phyloP scores from a whole-genome alignment of 2,329 filamentous ascomycete species.

The Leptoxyphium fumago region DNA sequence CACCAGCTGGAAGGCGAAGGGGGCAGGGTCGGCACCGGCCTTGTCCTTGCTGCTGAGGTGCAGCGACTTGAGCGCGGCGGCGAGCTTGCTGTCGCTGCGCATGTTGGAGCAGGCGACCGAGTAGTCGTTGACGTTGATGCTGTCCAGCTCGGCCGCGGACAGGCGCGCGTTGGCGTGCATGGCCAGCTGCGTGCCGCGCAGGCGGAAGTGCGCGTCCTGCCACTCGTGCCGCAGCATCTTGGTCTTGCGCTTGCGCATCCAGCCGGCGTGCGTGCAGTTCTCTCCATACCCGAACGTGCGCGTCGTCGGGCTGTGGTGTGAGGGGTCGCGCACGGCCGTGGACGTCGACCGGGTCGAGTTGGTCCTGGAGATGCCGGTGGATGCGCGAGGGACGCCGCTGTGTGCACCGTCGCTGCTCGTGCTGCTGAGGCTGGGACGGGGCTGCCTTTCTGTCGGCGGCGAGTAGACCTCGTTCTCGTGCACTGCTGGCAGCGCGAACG shows the following conservation, averaged over 20 bases:
- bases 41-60: conserved; percentile 32
- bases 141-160: conserved; percentile 54
- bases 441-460: conserved; percentile 7
- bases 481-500: conserved; percentile 55
- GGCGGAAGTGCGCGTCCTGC: conserved; percentile 81
- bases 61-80: conserved; percentile 73
- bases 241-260: conserved; percentile 77
- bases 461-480: conserved; percentile 37
- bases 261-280: conserved; percentile 50
- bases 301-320: conserved; percentile 17
- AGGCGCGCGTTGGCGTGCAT: conserved; percentile 47
- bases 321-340: conserved; percentile 11
- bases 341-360: conserved; percentile 2
- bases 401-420: conserved; percentile 6
- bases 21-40: conserved; percentile 27
- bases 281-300: conserved; percentile 19
- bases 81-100: conserved; percentile 64
- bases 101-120: conserved; percentile 70
- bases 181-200: conserved; percentile 46
- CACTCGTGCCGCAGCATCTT: conserved; percentile 83
- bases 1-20: conserved; percentile 76
- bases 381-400: not conserved
- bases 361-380: conserved; percentile 8
- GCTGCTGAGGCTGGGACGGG: conserved; percentile 22
- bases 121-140: conserved; percentile 79